A percentile compares a stretch with the other conserved stretches of the same genome.
phyloP scores from a whole-genome alignment of 257 asterid genomes.

The Solanum microdontum region DNA sequence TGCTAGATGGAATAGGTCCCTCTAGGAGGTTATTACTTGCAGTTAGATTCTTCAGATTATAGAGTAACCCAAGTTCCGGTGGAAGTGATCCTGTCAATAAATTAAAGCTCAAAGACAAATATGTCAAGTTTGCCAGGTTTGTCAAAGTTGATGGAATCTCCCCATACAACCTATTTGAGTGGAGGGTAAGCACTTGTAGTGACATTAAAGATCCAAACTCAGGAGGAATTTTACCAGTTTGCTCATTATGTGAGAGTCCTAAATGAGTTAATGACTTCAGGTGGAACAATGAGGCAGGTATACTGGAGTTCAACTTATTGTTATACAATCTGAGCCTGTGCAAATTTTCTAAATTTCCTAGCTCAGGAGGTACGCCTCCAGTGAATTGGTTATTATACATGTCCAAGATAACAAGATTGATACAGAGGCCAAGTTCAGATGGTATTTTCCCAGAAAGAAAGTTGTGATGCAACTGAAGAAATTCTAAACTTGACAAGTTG shows the following conservation, averaged over 20 bases:
- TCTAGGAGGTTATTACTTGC: slow-evolving; percentile 30
- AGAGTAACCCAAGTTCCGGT: slow-evolving; percentile 36
- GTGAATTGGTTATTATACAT: slow-evolving; percentile 35
- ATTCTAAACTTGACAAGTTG: slow-evolving; percentile 27
- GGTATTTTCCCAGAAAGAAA: slow-evolving; percentile 58
- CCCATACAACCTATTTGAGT: slow-evolving; percentile 51
- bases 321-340: slow-evolving; percentile 29
- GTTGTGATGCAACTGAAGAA: slow-evolving; percentile 41
- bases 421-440: slow-evolving; percentile 38
- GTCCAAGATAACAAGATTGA: slow-evolving; percentile 28
- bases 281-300: slow-evolving; percentile 45
- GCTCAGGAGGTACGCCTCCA: slow-evolving; percentile 50
- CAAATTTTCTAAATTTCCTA: slow-evolving; percentile 45
- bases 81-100: slow-evolving; percentile 55
- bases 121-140: slow-evolving; percentile 39
- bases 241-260: slow-evolving; percentile 49
- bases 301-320: slow-evolving; percentile 49
- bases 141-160: slow-evolving; percentile 53
- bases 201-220: slow-evolving; percentile 40
- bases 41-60: slow-evolving; percentile 53
- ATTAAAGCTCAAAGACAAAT: slow-evolving; percentile 56
- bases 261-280: slow-evolving; percentile 37
- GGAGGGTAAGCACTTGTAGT: slow-evolving; percentile 57
- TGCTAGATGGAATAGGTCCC: slow-evolving; percentile 55
- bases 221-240: slow-evolving; percentile 40